Conservation (phyloP, 495 filamentous ascomycete species). For the Halenospora varia region DNA sequence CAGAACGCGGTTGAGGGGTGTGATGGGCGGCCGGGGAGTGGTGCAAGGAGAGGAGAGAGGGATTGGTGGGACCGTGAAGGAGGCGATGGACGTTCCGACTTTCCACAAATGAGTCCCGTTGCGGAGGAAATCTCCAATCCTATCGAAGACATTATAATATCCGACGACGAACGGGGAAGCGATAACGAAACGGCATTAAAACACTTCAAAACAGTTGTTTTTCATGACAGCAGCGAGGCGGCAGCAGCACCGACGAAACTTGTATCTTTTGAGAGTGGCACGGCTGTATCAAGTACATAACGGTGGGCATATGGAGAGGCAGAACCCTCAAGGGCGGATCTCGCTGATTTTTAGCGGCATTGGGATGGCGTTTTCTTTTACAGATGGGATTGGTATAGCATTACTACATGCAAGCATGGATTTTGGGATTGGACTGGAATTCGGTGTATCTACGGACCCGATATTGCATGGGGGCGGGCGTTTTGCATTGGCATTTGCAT, state of each 20-base stretch:
- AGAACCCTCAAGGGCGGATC: neutral
- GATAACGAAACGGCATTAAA: neutral
- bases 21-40: neutral
- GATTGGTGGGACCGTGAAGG: constrained; percentile 23
- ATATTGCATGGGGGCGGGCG: constrained; percentile 2
- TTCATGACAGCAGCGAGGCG: neutral
- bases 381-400: neutral
- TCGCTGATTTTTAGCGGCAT: constrained; percentile 2
- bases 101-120: constrained; percentile 21
- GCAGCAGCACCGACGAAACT: neutral
- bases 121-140: constrained; percentile 18
- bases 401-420: neutral
- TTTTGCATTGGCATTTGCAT: too few species aligned
- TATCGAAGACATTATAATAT: constrained; percentile 11
- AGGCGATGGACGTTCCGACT: neutral
- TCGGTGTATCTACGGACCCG: constrained; percentile 23
- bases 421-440: neutral
- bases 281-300: neutral
- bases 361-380: constrained; percentile 1
- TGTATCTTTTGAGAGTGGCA: neutral
- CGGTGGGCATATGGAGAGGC: neutral
- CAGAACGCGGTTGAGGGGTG: neutral
- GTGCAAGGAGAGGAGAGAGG: constrained; percentile 6
- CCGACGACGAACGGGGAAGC: neutral
- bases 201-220: neutral